These are phyloP conservation scores for Beta lomatogona DNA, from an alignment of 179 eudicot genomes.

Conservation along the genomic window DNA sequence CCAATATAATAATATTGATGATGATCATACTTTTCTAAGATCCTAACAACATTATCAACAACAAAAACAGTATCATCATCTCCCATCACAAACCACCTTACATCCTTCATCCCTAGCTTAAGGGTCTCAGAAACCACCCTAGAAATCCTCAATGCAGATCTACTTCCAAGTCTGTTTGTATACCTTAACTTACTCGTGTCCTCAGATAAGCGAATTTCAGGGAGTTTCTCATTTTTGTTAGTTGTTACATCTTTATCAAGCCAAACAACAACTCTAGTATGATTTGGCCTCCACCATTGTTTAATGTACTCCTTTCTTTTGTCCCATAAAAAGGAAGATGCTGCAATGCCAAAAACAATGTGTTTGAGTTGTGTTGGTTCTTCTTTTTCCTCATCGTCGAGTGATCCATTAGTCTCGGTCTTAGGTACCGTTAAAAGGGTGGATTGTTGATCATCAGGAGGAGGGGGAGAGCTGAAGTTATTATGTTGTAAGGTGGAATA, in stretches of 20 bases:
- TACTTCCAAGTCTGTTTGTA: slow-evolving; percentile 50
- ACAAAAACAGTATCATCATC: slow-evolving; percentile 71
- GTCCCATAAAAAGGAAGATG: slow-evolving; percentile 57
- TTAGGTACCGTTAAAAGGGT: background rate
- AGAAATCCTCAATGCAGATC: slow-evolving; percentile 65
- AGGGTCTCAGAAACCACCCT: slow-evolving; percentile 71
- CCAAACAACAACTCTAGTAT: slow-evolving; percentile 75
- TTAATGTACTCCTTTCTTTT: slow-evolving; percentile 62
- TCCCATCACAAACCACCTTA: slow-evolving; percentile 84
- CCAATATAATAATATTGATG: slow-evolving; percentile 64
- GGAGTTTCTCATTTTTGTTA: slow-evolving; percentile 37
- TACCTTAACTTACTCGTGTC: slow-evolving; percentile 56
- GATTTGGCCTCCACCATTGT: slow-evolving; percentile 66
- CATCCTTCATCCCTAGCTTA: slow-evolving; percentile 51
- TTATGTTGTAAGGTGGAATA: background rate
- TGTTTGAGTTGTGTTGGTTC: slow-evolving; percentile 44
- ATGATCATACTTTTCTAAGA: slow-evolving; percentile 64
- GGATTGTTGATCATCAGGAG: background rate
- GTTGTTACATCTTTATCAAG: slow-evolving; percentile 42
- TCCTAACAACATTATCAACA: slow-evolving; percentile 61
- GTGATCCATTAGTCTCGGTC: background rate
- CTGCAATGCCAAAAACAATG: slow-evolving; percentile 66
- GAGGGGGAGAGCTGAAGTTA: background rate
- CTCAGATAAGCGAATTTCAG: slow-evolving; percentile 52
- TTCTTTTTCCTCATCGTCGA: slow-evolving; percentile 7